A percentile compares a stretch with the other conserved stretches of the same genome.
Conservation (phyloP, 1,139 yeast genomes). For the Geotrichum carabidarum region DNA sequence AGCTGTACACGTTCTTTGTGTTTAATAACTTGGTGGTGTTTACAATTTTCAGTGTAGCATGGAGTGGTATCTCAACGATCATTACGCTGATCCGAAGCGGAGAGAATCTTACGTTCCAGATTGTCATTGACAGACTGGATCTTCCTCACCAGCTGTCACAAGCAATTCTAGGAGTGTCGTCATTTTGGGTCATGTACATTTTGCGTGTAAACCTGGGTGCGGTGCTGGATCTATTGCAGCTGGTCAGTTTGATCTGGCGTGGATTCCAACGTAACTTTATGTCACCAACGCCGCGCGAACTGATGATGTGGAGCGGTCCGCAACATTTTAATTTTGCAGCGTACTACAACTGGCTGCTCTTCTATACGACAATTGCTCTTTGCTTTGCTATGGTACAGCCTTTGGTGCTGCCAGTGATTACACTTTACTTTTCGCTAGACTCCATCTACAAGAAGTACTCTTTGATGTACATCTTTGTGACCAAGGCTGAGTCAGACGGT, state of each 20-base stretch:
- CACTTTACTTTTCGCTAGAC: conserved; percentile 35
- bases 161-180: conserved; percentile 39
- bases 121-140: conserved; percentile 28
- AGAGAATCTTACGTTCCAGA: conserved; percentile 25
- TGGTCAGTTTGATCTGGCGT: conserved; percentile 31
- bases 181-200: conserved; percentile 43
- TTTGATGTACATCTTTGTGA: conserved; percentile 38
- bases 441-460: conserved; percentile 38
- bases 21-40: conserved; percentile 39
- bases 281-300: conserved; percentile 39
- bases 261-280: conserved; percentile 30
- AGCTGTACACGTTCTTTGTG: conserved; percentile 39
- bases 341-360: conserved; percentile 37
- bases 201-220: conserved; percentile 36
- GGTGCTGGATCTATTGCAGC: conserved; percentile 36
- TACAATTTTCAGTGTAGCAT: conserved; percentile 40
- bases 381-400: conserved; percentile 42
- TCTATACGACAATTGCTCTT: conserved; percentile 39
- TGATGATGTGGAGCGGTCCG: conserved; percentile 37
- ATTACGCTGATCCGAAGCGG: conserved; percentile 28
- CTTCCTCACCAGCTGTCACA: conserved; percentile 36
- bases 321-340: conserved; percentile 38
- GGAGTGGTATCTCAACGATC: conserved; percentile 38
- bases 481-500: conserved; percentile 42
- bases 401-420: conserved; percentile 36